Evolutionary conservation across 352 stramenopile genomes (phyloP).

Genomic region (Globisporangium splendens): DNA sequence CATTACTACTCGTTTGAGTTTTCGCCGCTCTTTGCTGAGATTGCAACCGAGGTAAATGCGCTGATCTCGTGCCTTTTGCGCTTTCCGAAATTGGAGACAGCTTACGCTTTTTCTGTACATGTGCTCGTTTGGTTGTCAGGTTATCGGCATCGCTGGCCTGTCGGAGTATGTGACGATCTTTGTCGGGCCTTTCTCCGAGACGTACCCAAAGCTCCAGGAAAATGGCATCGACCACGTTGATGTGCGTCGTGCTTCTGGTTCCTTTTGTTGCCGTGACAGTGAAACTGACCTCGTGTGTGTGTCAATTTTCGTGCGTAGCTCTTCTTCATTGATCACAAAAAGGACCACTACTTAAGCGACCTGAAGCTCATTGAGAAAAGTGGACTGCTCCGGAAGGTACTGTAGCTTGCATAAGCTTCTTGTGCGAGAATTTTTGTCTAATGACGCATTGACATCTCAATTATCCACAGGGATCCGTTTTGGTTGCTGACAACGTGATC

Average conservation of each 20-base stretch:
- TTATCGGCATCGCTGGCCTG: constrained; percentile 28
- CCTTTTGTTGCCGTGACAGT: background rate
- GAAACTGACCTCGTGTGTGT: background rate
- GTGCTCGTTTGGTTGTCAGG: constrained; percentile 8
- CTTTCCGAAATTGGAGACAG: background rate
- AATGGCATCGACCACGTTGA: constrained; percentile 27
- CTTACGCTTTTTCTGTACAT: background rate
- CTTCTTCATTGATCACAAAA: constrained; percentile 41
- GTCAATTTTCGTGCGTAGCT: constrained; percentile 11
- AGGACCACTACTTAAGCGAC: constrained; percentile 28
- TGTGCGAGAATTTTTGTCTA: background rate
- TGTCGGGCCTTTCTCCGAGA: constrained; percentile 30
- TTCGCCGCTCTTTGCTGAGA: constrained; percentile 27
- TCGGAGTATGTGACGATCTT: constrained; percentile 30
- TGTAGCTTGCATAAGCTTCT: background rate
- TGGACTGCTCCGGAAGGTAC: constrained; percentile 23
- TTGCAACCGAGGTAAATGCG: constrained; percentile 24
- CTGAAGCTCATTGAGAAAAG: constrained; percentile 29
- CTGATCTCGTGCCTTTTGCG: background rate
- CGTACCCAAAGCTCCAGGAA: constrained; percentile 22
- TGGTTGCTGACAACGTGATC: constrained; percentile 41
- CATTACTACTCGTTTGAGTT: constrained; percentile 51
- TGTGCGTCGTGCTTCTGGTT: constrained; percentile 9
- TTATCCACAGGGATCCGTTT: constrained; percentile 23
- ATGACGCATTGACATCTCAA: background rate